phyloP scores from a whole-genome alignment of 2,329 filamentous ascomycete genomes.

The Diplodia scrobiculata region DNA sequence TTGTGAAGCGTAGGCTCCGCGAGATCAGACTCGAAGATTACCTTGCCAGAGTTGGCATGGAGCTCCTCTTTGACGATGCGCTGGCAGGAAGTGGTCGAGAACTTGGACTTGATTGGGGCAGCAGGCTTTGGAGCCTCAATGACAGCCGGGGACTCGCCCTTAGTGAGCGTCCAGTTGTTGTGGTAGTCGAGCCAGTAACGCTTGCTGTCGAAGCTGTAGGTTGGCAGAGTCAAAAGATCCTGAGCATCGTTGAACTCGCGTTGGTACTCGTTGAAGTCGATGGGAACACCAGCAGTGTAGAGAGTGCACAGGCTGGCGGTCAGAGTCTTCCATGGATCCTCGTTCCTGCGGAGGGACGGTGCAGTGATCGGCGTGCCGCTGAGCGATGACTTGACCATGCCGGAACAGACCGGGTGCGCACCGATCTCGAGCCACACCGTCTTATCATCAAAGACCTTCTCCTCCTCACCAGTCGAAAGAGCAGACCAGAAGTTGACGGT shows the following conservation, averaged over 20 bases:
- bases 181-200: constrained; percentile 72
- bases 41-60: constrained; percentile 59
- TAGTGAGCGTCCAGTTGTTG: constrained; percentile 71
- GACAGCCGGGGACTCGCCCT: constrained; percentile 59
- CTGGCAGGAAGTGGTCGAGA: constrained; percentile 68
- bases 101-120: constrained; percentile 54
- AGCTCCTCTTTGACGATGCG: constrained; percentile 64
- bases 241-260: constrained; percentile 61
- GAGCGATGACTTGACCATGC: constrained; percentile 68
- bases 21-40: constrained; percentile 68
- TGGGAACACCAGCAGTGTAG: constrained; percentile 61
- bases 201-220: constrained; percentile 70
- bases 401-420: constrained; percentile 69
- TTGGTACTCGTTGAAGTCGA: constrained; percentile 74
- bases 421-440: constrained; percentile 73
- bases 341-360: constrained; percentile 64
- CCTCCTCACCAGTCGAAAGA: constrained; percentile 60
- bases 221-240: constrained; percentile 64
- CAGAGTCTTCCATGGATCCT: constrained; percentile 66
- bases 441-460: constrained; percentile 64
- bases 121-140: constrained; percentile 43
- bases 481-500: constrained; percentile 69
- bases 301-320: constrained; percentile 61
- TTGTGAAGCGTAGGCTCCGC: constrained; percentile 64
- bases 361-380: constrained; percentile 58